Percentiles rank a stretch among this genome's conserved stretches.
phyloP scores from a whole-genome alignment of 2,329 filamentous ascomycete genomes.

The Stagonosporopsis tanaceti region DNA sequence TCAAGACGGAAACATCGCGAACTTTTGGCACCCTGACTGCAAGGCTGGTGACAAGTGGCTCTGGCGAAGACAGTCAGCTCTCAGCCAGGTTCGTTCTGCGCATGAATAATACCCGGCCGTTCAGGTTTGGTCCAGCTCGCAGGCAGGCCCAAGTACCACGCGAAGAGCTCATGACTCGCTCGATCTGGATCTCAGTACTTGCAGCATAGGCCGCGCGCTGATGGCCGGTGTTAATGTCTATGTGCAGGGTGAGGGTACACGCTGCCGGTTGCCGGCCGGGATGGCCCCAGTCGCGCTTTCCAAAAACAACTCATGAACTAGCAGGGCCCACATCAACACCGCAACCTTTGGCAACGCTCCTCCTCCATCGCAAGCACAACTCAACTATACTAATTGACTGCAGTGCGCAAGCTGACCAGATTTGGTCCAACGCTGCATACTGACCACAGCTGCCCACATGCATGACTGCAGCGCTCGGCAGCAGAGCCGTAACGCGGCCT shows the following conservation, averaged over 20 bases:
- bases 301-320: constrained; percentile 7
- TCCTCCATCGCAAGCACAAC: background rate
- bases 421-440: background rate
- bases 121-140: background rate
- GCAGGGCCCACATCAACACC: background rate
- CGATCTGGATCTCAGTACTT: background rate
- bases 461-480: background rate
- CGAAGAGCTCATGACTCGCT: background rate
- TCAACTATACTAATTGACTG: background rate
- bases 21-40: background rate
- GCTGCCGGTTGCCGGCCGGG: constrained; percentile 1
- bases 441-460: background rate
- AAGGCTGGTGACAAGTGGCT: background rate
- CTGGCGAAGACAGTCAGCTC: background rate
- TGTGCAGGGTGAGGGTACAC: background rate
- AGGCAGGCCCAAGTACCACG: background rate
- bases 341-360: background rate
- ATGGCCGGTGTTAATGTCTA: background rate
- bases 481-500: background rate
- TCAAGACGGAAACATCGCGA: background rate
- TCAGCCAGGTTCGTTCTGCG: constrained; percentile 2
- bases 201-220: background rate
- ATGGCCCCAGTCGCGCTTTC: constrained; percentile 2
- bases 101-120: background rate
- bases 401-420: too few relatives aligned